Evolutionary conservation across 2,329 filamentous ascomycete genomes (phyloP).

Genomic region (Fusarium albosuccineum): DNA sequence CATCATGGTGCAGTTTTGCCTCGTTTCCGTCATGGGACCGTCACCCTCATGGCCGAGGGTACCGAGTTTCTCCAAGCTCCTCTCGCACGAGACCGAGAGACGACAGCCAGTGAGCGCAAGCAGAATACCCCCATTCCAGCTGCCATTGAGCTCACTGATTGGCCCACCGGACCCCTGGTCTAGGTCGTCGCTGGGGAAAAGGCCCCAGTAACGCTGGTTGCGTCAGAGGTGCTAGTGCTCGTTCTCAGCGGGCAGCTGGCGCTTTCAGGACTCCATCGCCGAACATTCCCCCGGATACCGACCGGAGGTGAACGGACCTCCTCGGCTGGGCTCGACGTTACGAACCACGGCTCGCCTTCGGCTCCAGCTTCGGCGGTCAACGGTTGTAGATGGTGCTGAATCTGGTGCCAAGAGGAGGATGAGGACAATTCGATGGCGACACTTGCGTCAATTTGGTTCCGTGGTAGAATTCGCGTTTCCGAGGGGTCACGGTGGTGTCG

Average conservation of each 20-base stretch:
- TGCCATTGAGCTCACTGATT: slow-evolving; percentile 34
- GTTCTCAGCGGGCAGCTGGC: slow-evolving; percentile 25
- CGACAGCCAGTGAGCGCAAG: slow-evolving; percentile 22
- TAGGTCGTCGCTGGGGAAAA: slow-evolving; percentile 20
- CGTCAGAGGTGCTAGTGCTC: slow-evolving; percentile 37
- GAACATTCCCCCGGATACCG: slow-evolving; percentile 45
- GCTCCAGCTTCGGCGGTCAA: slow-evolving; percentile 26
- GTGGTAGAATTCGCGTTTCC: neutral
- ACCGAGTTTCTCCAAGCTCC: slow-evolving; percentile 24
- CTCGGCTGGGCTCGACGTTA: slow-evolving; percentile 43
- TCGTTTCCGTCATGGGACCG: slow-evolving; percentile 22
- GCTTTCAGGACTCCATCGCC: slow-evolving; percentile 37
- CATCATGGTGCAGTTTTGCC: neutral
- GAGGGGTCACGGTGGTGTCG: neutral
- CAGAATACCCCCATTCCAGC: slow-evolving; percentile 39
- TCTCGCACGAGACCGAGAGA: slow-evolving; percentile 24
- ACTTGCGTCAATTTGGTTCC: slow-evolving; percentile 6
- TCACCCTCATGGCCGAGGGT: slow-evolving; percentile 28
- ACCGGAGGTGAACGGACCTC: slow-evolving; percentile 43
- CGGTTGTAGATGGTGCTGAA: neutral
- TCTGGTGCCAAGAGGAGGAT: neutral
- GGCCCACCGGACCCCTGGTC: slow-evolving; percentile 14
- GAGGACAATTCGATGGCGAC: neutral
- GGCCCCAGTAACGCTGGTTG: slow-evolving; percentile 33
- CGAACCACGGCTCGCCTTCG: slow-evolving; percentile 40